A percentile compares a stretch with the other conserved stretches of the same genome.
Evolutionary conservation across 495 filamentous ascomycete species (phyloP).

Genomic region (Podospora bellae-mahoneyi): DNA sequence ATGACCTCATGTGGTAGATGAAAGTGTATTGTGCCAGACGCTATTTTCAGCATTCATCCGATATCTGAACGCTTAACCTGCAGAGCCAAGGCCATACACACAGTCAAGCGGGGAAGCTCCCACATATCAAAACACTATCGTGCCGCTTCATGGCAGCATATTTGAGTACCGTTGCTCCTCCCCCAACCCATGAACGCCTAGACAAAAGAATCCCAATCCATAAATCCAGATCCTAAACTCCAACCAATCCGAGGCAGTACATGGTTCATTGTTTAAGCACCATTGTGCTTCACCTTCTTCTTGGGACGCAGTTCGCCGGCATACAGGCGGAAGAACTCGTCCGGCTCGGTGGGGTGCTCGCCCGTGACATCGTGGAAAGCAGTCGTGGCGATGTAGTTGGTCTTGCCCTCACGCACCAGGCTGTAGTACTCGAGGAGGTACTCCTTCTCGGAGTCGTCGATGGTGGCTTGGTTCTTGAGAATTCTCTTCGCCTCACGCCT

Average conservation of each 20-base stretch:
- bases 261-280: not conserved
- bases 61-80: not conserved
- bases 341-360: slow-evolving; percentile 45
- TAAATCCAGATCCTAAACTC: not conserved
- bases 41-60: not conserved
- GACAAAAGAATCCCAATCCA: not conserved
- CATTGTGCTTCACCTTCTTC: slow-evolving; percentile 28
- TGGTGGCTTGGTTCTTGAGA: slow-evolving; percentile 40
- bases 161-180: not conserved
- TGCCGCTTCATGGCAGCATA: not conserved
- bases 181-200: not conserved
- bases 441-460: slow-evolving; percentile 49
- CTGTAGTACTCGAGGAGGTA: slow-evolving; percentile 58
- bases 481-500: slow-evolving; percentile 48
- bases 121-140: not conserved
- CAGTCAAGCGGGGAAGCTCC: not conserved
- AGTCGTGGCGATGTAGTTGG: slow-evolving; percentile 57
- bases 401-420: slow-evolving; percentile 57
- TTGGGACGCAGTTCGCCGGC: slow-evolving; percentile 45
- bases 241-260: not conserved
- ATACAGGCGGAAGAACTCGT: slow-evolving; percentile 54
- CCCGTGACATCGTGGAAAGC: slow-evolving; percentile 55
- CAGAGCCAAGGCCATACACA: not conserved
- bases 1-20: not conserved
- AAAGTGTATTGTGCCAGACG: not conserved